Conservation (phyloP, 257 asterid species). For the Solanum dulcamara region DNA sequence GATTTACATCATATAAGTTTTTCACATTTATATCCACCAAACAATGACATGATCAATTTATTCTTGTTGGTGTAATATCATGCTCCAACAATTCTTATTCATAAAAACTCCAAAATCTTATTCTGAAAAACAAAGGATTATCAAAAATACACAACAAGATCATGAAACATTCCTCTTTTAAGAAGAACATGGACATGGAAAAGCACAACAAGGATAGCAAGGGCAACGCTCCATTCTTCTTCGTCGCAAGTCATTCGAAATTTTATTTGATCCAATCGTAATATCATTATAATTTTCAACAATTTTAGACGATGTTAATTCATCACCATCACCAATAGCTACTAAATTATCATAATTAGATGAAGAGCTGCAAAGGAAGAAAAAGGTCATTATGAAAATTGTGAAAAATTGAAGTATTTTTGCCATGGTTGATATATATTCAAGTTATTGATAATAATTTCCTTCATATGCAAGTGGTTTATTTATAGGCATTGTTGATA, state of each 20-base stretch:
- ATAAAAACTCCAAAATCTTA: not conserved
- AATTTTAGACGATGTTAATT: not conserved
- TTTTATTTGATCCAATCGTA: not conserved
- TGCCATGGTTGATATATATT: not conserved
- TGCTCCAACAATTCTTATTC: not conserved
- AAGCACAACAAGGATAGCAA: slow-evolving; percentile 1
- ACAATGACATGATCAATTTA: not conserved
- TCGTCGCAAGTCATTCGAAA: not conserved
- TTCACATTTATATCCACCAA: not conserved
- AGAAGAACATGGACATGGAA: not conserved
- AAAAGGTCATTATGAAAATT: not conserved
- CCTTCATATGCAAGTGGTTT: not conserved
- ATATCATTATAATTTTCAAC: not conserved
- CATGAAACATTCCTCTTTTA: not conserved
- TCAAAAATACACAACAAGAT: no score
- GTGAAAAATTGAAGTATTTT: not conserved
- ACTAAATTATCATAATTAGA: not conserved
- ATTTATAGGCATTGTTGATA: not conserved
- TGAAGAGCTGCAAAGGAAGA: not conserved
- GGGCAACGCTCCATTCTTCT: not conserved
- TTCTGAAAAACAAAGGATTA: not conserved
- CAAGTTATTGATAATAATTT: not conserved
- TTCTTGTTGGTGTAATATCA: no score
- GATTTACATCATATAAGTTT: not conserved
- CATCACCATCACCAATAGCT: not conserved